Evolutionary conservation across 768 basidiomycete genomes (phyloP).

Genomic region (Gymnopilus junonius): DNA sequence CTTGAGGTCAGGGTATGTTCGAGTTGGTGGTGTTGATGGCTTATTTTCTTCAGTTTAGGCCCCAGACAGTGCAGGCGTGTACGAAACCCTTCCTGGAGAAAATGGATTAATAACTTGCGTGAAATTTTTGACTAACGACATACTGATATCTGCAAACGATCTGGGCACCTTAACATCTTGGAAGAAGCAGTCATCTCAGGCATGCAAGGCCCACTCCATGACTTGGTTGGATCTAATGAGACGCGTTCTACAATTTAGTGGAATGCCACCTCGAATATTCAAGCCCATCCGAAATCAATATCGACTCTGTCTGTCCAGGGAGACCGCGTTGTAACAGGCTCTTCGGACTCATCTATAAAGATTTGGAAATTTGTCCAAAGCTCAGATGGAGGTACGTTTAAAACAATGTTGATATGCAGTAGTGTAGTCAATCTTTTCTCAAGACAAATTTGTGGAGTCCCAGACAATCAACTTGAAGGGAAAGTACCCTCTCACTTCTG

Average conservation of each 20-base stretch:
- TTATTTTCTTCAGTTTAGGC: conserved; percentile 40
- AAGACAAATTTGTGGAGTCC: conserved; percentile 43
- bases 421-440: not conserved
- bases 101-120: conserved; percentile 76
- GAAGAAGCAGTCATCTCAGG: conserved; percentile 49
- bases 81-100: conserved; percentile 77
- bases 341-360: conserved; percentile 82
- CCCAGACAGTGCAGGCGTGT: conserved; percentile 55
- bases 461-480: conserved; percentile 71
- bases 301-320: conserved; percentile 63
- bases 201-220: conserved; percentile 34
- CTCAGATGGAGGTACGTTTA: conserved; percentile 30
- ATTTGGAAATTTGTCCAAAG: conserved; percentile 59
- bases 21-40: not conserved
- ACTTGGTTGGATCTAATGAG: conserved; percentile 17
- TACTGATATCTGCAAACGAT: conserved; percentile 77
- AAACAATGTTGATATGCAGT: not conserved
- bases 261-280: conserved; percentile 42
- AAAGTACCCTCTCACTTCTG: conserved; percentile 76
- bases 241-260: conserved; percentile 54
- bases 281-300: conserved; percentile 73
- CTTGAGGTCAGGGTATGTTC: conserved; percentile 33
- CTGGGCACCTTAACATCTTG: conserved; percentile 71
- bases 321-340: conserved; percentile 68
- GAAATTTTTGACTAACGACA: conserved; percentile 58